Base-by-base conservation (phyloP, 2,329 filamentous ascomycete genomes). In the Tolypocladium capitatum region DNA sequence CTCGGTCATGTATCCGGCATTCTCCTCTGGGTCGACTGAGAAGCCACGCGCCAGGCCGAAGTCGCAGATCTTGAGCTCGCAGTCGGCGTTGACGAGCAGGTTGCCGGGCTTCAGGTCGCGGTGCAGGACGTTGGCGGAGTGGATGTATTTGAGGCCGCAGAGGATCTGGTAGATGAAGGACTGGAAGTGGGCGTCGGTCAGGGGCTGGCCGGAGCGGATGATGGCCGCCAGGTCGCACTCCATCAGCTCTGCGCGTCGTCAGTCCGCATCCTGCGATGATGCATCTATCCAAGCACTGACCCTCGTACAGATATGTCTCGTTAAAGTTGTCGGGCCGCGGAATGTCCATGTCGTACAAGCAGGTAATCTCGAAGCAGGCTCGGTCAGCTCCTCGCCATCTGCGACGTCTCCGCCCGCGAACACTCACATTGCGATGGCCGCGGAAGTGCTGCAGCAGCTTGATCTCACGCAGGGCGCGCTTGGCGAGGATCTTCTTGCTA, bases 141-240 rank as follows among this genome's bases (percentile, higher is more conserved):
- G 92, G 56, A 98, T 97, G 69, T 97, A 98, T 75, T 98, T 98
- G 58, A 98, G 76, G 54, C 92, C 92, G 66, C 92, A 97, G 6
- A 98, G 84, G 57, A 98, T 98, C 76, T 98, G 92, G 74, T 98
- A 98, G 71, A 98, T 96, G 72, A 98, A 98, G 46, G 92, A 97
- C 70, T 98, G 92, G 74, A 98, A 98, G 69, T 98, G 92, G 48
- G 92, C 92, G 64, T 98, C 92, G 62, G 92, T 98, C 64, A 98
- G 75, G 43, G 92, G 90, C 67, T 98, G 92, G 52, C 92, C 92
- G 38, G 91, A 97, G 57, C 92, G 83, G 60, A 98, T 97, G 66
- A 98, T 98, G 56, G 92, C 92, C 31, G 92, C 92, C 65, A 98
- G 70, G 70, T 98, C 92, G 71, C 92, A 97, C 66, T 98, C 92